Conservation (phyloP, 805 yeast species). For the Nakazawaea sp. region DNA sequence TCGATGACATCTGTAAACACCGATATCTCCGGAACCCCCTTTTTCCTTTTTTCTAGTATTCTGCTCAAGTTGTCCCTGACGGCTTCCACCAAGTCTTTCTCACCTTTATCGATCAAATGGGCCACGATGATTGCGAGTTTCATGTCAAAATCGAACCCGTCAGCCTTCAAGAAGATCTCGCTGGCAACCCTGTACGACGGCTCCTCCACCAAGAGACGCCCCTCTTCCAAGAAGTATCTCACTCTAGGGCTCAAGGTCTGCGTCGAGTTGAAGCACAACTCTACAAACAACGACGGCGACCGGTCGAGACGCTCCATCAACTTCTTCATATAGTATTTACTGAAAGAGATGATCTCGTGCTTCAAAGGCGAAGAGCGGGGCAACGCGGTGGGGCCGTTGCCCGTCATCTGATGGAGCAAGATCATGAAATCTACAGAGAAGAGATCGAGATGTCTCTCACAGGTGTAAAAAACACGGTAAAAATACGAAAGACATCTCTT, state of each 20-base stretch:
- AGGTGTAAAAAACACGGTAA: conserved; percentile 60
- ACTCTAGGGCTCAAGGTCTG: conserved; percentile 28
- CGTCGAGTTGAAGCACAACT: conserved; percentile 45
- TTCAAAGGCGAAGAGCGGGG: conserved; percentile 39
- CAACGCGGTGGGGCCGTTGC: conserved; percentile 40
- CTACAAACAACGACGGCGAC: conserved; percentile 52
- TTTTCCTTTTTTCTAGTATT: conserved; percentile 20
- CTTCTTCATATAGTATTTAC: conserved; percentile 57
- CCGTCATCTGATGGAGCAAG: conserved; percentile 44
- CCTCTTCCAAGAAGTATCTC: conserved; percentile 51
- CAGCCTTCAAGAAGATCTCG: conserved; percentile 21
- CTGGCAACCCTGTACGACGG: conserved; percentile 11
- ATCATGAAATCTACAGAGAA: conserved; percentile 72
- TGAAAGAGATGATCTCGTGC: conserved; percentile 57
- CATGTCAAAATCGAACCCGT: conserved; percentile 32
- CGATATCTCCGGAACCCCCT: not conserved
- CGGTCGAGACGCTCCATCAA: conserved; percentile 38
- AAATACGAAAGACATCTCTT: conserved; percentile 63
- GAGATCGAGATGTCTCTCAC: conserved; percentile 49
- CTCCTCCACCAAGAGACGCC: conserved; percentile 34
- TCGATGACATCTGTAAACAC: not conserved
- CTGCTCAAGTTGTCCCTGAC: conserved; percentile 29
- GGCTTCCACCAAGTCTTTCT: conserved; percentile 35
- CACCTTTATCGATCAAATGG: conserved; percentile 38
- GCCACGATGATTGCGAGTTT: conserved; percentile 45